phyloP scores from a whole-genome alignment of 768 basidiomycete genomes.

The Boletus insuetus region DNA sequence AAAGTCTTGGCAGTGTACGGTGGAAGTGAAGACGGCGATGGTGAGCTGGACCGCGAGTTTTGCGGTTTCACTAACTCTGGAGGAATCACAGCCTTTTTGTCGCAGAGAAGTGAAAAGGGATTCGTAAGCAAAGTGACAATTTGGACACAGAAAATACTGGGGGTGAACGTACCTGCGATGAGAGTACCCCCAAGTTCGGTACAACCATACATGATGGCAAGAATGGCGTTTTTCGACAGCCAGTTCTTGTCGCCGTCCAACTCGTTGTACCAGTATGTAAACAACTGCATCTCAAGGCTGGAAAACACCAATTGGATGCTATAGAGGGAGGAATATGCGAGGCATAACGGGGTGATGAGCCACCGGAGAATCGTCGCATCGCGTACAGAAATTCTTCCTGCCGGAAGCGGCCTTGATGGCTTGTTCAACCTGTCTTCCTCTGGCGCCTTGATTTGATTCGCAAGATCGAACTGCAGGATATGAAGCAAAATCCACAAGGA shows the following conservation, averaged over 20 bases:
- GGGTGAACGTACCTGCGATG: conserved; percentile 31
- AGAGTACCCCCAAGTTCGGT: conserved; percentile 39
- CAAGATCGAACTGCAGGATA: conserved; percentile 42
- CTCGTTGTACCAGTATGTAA: conserved; percentile 40
- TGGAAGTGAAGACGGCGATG: conserved; percentile 39
- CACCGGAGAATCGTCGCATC: conserved; percentile 38
- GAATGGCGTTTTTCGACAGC: conserved; percentile 38
- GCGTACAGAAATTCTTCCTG: conserved; percentile 38
- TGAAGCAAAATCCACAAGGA: conserved; percentile 46
- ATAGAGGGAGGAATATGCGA: conserved; percentile 34
- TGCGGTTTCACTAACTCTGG: conserved; percentile 26
- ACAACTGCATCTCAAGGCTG: conserved; percentile 34
- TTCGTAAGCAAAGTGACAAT: neutral
- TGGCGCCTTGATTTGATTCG: conserved; percentile 42
- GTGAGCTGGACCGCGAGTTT: conserved; percentile 35
- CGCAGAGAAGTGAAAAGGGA: neutral
- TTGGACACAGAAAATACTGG: neutral
- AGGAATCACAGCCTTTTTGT: conserved; percentile 21
- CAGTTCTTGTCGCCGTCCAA: conserved; percentile 36
- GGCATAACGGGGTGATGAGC: conserved; percentile 34
- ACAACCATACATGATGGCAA: conserved; percentile 38
- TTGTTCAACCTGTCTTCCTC: conserved; percentile 46
- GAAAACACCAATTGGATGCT: conserved; percentile 31
- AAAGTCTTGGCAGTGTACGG: conserved; percentile 51
- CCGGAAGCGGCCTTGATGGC: conserved; percentile 43